These are phyloP conservation scores for Hyaloscypha variabilis DNA, from an alignment of 495 filamentous ascomycete genomes.

Conservation along the genomic window DNA sequence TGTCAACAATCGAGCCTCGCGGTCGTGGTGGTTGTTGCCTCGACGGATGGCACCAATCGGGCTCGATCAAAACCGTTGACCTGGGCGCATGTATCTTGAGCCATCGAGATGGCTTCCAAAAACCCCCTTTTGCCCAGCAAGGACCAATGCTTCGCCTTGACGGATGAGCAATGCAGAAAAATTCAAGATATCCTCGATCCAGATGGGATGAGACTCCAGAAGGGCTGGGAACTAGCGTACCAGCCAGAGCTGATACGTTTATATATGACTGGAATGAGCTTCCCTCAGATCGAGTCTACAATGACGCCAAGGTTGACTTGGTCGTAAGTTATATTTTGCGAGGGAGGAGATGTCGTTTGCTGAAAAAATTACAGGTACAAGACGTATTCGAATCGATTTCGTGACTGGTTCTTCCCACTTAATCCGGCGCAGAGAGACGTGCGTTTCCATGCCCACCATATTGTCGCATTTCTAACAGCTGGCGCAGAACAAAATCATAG, in stretches of 20 bases:
- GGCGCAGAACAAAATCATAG: conserved; percentile 5
- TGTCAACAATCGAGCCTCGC: not conserved
- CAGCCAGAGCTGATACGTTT: conserved; percentile 11
- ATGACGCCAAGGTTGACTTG: conserved; percentile 10
- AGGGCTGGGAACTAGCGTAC: conserved; percentile 2
- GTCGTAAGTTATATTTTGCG: conserved; percentile 5
- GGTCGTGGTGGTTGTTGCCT: not conserved
- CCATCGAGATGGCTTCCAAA: conserved; percentile 10
- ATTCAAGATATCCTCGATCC: conserved; percentile 12
- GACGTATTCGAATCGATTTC: conserved; percentile 11
- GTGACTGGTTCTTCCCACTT: conserved; percentile 6
- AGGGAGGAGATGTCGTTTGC: not conserved
- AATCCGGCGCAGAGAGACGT: not conserved
- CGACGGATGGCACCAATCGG: conserved; percentile 1
- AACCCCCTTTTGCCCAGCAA: conserved; percentile 4
- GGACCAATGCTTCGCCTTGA: conserved; percentile 11
- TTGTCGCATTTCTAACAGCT: no score
- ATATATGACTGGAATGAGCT: conserved; percentile 18
- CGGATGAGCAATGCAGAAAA: conserved; percentile 10
- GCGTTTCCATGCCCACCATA: no score
- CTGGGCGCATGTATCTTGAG: not conserved
- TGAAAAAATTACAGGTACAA: conserved; percentile 6
- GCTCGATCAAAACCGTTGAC: not conserved
- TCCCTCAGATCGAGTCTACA: conserved; percentile 2
- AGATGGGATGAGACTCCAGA: not conserved